These are phyloP conservation scores for Penicillium sp. DNA, from an alignment of 2,329 filamentous ascomycete species.

Conservation along the genomic window DNA sequence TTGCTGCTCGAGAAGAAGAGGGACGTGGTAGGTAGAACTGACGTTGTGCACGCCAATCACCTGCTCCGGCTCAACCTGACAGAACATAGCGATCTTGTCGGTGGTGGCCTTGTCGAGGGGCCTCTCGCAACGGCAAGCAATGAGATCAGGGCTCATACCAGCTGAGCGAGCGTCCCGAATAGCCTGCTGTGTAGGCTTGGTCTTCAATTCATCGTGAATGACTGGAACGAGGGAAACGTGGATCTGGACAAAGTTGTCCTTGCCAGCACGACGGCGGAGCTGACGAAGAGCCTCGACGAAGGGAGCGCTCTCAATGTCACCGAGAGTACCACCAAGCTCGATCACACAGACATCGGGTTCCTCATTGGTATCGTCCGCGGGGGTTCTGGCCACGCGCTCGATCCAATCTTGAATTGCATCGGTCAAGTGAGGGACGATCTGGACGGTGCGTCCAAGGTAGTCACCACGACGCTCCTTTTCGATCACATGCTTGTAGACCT, in stretches of 20 bases:
- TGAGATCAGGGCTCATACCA: constrained; percentile 74
- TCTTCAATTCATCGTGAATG: constrained; percentile 78
- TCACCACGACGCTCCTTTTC: constrained; percentile 70
- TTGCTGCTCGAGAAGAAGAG: constrained; percentile 81
- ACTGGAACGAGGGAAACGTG: constrained; percentile 78
- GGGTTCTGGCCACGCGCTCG: constrained; percentile 77
- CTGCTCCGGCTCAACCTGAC: constrained; percentile 81
- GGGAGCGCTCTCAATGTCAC: constrained; percentile 82
- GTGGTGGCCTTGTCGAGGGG: constrained; percentile 73
- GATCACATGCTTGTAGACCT: constrained; percentile 89
- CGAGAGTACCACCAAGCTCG: constrained; percentile 53
- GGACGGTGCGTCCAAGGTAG: constrained; percentile 84
- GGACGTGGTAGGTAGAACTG: constrained; percentile 88
- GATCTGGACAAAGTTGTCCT: constrained; percentile 82
- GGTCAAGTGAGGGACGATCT: constrained; percentile 89
- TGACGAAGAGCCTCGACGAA: constrained; percentile 86
- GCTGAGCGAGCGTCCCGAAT: constrained; percentile 81
- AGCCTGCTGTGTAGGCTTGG: constrained; percentile 90
- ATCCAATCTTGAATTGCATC: constrained; percentile 93
- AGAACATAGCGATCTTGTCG: constrained; percentile 84
- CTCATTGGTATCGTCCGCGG: constrained; percentile 80
- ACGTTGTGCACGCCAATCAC: constrained; percentile 88
- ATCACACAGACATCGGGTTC: constrained; percentile 91
- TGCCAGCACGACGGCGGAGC: constrained; percentile 69
- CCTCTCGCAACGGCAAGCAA: constrained; percentile 86